Base-by-base conservation (phyloP, 2,329 filamentous ascomycete species). In the Paraphaeosphaeria minitans region DNA sequence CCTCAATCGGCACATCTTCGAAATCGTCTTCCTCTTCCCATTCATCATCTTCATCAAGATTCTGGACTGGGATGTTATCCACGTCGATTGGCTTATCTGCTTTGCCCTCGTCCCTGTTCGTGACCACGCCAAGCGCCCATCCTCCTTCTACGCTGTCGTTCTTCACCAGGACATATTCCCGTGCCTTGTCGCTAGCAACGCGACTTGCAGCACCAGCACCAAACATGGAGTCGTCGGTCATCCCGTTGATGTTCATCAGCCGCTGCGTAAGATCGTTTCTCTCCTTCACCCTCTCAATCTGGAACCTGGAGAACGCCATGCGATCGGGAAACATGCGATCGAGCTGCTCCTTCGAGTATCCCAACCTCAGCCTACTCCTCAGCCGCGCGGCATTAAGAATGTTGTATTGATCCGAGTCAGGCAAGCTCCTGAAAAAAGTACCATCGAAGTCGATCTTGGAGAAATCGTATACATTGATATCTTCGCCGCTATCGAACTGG, bases 391-490 rank as follows among this genome's bases (percentile, higher is more conserved):
- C 95, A 73, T 99, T 99, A 22, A 99, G 80, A 54, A 99, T 99
- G 69, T 98, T 98, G 81, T 99, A 99, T 50, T 94, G 87, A 79
- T 99, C 95, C 1, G 89, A 89, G 1, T 93, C 84, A 0, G 96
- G 95, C 57, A 99, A 78, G 73, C 92, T 97, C 74, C 90, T 87
- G 79, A 99, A 99, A 78, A 99, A 99, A 13, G 94, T 88, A 65
- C 93, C 92, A 65, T 98, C 91, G 70, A 98, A 99, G 73, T 99
- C 95, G 68, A 99, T 99, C 78, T 98, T 98, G 72, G 91, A 96
- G 73, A 99, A 99, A 78, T 98, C 94, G 77, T 98, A 98, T 5
- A 83, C 79, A 58, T 82, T 82, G 74, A 98, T 90, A 74, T 98
- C 94, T 77, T 98, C 93, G 55, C 95, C 95, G 60, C 87, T 87